Evolutionary conservation across 352 stramenopile genomes (phyloP), one percentile per base, ranked within the genome.

Genomic region (Pythium biforme): DNA sequence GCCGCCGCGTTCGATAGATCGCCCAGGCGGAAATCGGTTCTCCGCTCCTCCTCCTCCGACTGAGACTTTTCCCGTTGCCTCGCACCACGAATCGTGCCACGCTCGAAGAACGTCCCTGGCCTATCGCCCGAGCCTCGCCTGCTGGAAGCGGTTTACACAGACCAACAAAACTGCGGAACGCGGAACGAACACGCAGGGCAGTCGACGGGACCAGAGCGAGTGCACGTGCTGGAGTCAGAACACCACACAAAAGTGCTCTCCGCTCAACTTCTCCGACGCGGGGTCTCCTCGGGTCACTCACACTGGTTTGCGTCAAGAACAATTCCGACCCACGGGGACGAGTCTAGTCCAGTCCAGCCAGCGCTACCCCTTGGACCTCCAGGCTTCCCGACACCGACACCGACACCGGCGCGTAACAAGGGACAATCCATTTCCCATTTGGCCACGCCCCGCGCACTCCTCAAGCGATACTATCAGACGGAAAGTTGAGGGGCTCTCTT

Each of bases 151-250:
- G 40, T 48, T 22, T 48, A 48, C 40, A 14, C 40, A 48, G 40
- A 26, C 40, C 22, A 11, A 57, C 50, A 64, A 57, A 51, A 23
- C 52, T 41, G 43, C 48, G 58, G 58, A 64, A 64, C 58, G 33
- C 58, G 58, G 58, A 50, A 51, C 58, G 58, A 64, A 64, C 47
- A 26, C 25, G 48, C 57, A 20, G 9, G 19, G 57, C 57, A 55
- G 37, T 40, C 8, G 20, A 20, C n/a, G 19, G 56, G 41, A 63
- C 56, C 56, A 39, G 41, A 45, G 26, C 33, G 31, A 56, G 45
- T 31, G 53, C 34, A 39, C 45, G 39, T 14, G 33, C 22, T 58
- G 37, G 53, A 51, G 53, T 26, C 37, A 50, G 50, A 57, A 39
- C 4, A 31, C 20, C 5, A 19, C 7, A 41, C 23, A 39, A 37